Evolutionary conservation across 2,329 filamentous ascomycete species (phyloP).

Genomic region (Biscogniauxia marginata): DNA sequence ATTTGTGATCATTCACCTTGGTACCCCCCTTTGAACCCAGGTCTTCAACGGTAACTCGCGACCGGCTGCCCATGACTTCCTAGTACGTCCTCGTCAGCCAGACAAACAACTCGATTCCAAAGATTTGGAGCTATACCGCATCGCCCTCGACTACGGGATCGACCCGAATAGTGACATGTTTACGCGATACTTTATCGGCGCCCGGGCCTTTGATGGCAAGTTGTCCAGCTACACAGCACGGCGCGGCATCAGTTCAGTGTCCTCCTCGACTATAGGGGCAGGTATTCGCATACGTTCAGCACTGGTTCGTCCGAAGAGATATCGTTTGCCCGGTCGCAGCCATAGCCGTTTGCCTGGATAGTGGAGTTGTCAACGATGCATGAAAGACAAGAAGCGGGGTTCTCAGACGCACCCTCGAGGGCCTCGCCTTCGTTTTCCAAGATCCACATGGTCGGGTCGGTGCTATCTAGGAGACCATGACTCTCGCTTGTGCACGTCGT

Average conservation of each 20-base stretch:
- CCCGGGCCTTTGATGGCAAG: conserved; percentile 59
- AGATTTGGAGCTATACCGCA: conserved; percentile 51
- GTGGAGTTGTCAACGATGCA: conserved; percentile 14
- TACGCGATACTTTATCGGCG: conserved; percentile 81
- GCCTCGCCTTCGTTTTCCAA: conserved; percentile 51
- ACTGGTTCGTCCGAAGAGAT: conserved; percentile 79
- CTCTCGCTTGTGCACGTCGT: not conserved
- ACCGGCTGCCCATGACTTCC: conserved; percentile 64
- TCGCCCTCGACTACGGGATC: conserved; percentile 63
- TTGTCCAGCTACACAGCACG: conserved; percentile 52
- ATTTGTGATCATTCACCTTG: conserved; percentile 67
- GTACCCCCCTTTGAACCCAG: conserved; percentile 84
- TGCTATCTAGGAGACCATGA: conserved; percentile 3
- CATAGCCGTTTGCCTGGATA: conserved; percentile 68
- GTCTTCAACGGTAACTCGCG: conserved; percentile 73
- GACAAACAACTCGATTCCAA: not conserved
- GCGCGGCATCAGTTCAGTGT: conserved; percentile 18
- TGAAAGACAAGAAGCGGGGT: not conserved
- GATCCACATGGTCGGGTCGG: conserved; percentile 49
- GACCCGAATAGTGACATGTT: conserved; percentile 80
- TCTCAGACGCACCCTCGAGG: conserved; percentile 40
- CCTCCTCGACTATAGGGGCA: not conserved
- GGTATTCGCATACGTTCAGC: conserved; percentile 53
- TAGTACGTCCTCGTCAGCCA: conserved; percentile 29
- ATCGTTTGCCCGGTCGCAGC: conserved; percentile 81